These are phyloP conservation scores for Vishniacozyma victoriae DNA, from an alignment of 768 basidiomycete genomes.

Conservation along the genomic window DNA sequence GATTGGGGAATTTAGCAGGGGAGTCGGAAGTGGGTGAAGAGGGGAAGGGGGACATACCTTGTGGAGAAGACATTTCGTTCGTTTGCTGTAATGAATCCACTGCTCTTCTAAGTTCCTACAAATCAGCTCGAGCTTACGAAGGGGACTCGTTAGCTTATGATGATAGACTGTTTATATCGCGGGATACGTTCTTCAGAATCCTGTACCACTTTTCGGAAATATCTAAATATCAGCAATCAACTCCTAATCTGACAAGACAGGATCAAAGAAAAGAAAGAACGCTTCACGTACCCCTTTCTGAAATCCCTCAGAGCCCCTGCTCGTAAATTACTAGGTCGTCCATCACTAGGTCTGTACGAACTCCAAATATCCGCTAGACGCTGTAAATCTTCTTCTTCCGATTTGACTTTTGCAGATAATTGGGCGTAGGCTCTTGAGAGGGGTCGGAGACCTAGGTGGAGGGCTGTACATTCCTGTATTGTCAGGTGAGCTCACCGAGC, in stretches of 20 bases:
- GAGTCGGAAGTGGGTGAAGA: too few relatives aligned
- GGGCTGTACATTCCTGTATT: slow-evolving; percentile 26
- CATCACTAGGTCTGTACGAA: slow-evolving; percentile 24
- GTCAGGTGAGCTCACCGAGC: not conserved
- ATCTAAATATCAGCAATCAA: slow-evolving; percentile 12
- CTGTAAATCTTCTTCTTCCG: slow-evolving; percentile 26
- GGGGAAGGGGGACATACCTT: slow-evolving; percentile 16
- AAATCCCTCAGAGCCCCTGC: slow-evolving; percentile 29
- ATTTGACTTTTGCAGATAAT: slow-evolving; percentile 20
- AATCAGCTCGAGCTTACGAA: too few relatives aligned
- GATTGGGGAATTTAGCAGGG: too few relatives aligned
- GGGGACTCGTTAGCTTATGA: too few relatives aligned
- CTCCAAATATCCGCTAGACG: slow-evolving; percentile 35
- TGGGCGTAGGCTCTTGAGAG: slow-evolving; percentile 12
- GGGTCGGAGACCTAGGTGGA: slow-evolving; percentile 22
- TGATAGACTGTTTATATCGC: slow-evolving; percentile 29
- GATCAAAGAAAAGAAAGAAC: not conserved
- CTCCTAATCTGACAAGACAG: not conserved
- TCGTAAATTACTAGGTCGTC: slow-evolving; percentile 24
- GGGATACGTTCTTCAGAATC: slow-evolving; percentile 26
- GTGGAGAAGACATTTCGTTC: slow-evolving; percentile 31
- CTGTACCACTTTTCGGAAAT: slow-evolving; percentile 25
- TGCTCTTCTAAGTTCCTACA: slow-evolving; percentile 35
- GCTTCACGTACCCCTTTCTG: slow-evolving; percentile 24
- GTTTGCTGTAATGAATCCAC: too few relatives aligned